A percentile compares a stretch with the other conserved stretches of the same genome.
Conservation (phyloP, 1,284 basidiomycete genomes). For the Ustilago lituana region DNA sequence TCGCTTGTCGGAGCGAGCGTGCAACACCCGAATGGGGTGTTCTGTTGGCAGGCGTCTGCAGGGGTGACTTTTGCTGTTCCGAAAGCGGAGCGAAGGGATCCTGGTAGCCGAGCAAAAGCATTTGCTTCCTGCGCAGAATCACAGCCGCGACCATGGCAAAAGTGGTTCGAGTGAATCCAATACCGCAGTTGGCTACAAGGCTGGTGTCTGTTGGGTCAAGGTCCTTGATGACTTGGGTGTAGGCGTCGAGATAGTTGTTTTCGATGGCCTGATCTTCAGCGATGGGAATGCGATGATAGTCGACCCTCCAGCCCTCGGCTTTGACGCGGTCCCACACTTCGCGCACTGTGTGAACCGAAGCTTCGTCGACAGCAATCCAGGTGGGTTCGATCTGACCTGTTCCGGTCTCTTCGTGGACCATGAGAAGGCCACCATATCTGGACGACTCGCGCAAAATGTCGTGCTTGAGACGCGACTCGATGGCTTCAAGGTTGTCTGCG, state of each 20-base stretch:
- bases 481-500: slow-evolving; percentile 92
- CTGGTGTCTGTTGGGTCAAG: slow-evolving; percentile 83
- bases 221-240: slow-evolving; percentile 81
- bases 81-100: slow-evolving; percentile 74
- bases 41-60: slow-evolving; percentile 26
- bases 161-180: slow-evolving; percentile 94
- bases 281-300: slow-evolving; percentile 81
- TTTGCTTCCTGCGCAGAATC: slow-evolving; percentile 84
- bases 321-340: slow-evolving; percentile 80
- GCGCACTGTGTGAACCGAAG: slow-evolving; percentile 84
- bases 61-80: slow-evolving; percentile 31
- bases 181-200: slow-evolving; percentile 95
- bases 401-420: slow-evolving; percentile 84
- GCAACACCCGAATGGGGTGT: slow-evolving; percentile 47
- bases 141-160: slow-evolving; percentile 97
- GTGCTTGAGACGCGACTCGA: slow-evolving; percentile 83
- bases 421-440: slow-evolving; percentile 86
- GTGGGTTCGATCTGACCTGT: slow-evolving; percentile 74
- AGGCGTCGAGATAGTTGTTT: slow-evolving; percentile 79
- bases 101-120: slow-evolving; percentile 78
- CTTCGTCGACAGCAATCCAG: slow-evolving; percentile 89
- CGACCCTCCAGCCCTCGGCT: slow-evolving; percentile 83
- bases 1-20: slow-evolving; percentile 45
- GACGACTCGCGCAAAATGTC: slow-evolving; percentile 91
- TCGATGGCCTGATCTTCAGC: slow-evolving; percentile 70